Conservation (phyloP, 768 basidiomycete genomes). For the Lactarius sp. region DNA sequence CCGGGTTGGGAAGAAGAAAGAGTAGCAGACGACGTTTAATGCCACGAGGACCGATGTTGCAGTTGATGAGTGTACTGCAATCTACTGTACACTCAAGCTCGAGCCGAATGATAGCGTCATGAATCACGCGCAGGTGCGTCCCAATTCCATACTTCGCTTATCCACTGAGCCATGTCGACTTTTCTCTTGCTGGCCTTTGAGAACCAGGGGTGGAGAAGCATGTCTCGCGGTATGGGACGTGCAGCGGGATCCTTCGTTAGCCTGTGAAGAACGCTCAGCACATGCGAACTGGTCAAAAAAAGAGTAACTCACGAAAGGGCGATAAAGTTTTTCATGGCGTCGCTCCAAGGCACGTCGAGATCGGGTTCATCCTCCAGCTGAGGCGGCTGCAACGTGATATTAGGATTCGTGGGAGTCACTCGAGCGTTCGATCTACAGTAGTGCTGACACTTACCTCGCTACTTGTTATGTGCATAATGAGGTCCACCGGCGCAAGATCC, state of each 20-base stretch:
- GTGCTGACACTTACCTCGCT: slow-evolving; percentile 48
- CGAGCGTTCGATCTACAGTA: not conserved
- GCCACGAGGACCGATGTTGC: not conserved
- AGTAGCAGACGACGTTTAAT: not conserved
- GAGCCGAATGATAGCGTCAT: not conserved
- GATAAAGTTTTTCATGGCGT: slow-evolving; percentile 83
- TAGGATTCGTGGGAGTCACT: not conserved
- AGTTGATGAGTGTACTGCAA: not conserved
- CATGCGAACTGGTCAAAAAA: not conserved
- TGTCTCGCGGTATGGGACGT: slow-evolving; percentile 72
- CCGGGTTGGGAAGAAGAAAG: not conserved
- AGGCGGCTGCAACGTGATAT: slow-evolving; percentile 48
- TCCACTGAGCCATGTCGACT: slow-evolving; percentile 81
- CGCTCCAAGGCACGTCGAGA: slow-evolving; percentile 49
- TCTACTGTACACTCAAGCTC: too few species aligned
- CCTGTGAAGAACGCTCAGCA: slow-evolving; percentile 35
- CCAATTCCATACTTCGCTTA: slow-evolving; percentile 74
- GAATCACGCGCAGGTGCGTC: slow-evolving; percentile 4
- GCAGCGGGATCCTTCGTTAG: slow-evolving; percentile 56
- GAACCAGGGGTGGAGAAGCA: slow-evolving; percentile 79
- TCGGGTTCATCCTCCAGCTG: slow-evolving; percentile 61
- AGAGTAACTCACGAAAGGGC: slow-evolving; percentile 57
- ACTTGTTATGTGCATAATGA: slow-evolving; percentile 76
- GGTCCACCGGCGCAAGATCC: slow-evolving; percentile 79
- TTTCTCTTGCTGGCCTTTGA: slow-evolving; percentile 62